These are phyloP conservation scores for Diaporthe vaccinii DNA, from an alignment of 2,329 filamentous ascomycete species.

Conservation along the genomic window DNA sequence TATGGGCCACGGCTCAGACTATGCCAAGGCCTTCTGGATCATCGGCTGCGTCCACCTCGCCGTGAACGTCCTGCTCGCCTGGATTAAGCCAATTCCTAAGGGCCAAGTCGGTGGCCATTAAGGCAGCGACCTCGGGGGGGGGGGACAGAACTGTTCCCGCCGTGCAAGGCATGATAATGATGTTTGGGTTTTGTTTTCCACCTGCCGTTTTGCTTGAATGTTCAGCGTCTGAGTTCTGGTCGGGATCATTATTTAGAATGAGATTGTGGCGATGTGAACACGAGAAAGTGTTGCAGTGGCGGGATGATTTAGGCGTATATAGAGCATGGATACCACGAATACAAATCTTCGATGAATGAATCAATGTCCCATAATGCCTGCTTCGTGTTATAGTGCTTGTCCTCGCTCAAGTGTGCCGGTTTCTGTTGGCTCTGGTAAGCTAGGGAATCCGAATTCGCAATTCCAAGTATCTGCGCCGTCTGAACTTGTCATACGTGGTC, in stretches of 20 bases:
- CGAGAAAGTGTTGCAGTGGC: background rate
- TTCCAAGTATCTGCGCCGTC: background rate
- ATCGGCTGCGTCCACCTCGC: slow-evolving; percentile 82
- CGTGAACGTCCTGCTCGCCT: slow-evolving; percentile 74
- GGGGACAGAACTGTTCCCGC: background rate
- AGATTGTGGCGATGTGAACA: background rate
- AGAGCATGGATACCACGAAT: slow-evolving; percentile 20
- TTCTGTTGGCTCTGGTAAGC: background rate
- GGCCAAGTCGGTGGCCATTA: slow-evolving; percentile 63
- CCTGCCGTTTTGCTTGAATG: background rate
- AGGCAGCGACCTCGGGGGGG: background rate
- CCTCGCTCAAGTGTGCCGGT: background rate
- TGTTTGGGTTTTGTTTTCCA: background rate
- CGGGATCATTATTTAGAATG: background rate
- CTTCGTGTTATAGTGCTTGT: no score
- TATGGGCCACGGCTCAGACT: slow-evolving; percentile 71
- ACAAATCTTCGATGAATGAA: background rate
- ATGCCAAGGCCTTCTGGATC: slow-evolving; percentile 82
- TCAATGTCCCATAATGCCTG: background rate
- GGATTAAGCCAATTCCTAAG: slow-evolving; percentile 68
- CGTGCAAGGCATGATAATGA: background rate
- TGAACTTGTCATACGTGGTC: background rate
- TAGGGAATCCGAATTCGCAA: background rate
- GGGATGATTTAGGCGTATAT: background rate
- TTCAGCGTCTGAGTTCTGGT: background rate